Evolutionary conservation across 257 asterid species (phyloP), one percentile per base, ranked within the genome.

Genomic region (Forsythia suspensa): DNA sequence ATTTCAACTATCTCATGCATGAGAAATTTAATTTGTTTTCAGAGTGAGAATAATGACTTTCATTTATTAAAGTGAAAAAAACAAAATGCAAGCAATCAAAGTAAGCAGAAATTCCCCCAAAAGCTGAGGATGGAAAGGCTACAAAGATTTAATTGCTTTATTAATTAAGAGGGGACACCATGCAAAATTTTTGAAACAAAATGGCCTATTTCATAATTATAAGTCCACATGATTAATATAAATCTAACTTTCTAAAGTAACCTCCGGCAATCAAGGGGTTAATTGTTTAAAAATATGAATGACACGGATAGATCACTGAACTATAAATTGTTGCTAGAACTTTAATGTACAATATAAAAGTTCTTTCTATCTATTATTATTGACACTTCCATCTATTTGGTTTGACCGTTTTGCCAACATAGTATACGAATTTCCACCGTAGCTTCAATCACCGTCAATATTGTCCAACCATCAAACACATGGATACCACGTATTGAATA

Each of bases 111-210:
- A 0, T 73, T 72, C 34, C 15, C 40, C 37, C 65, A 11, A 79
- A 10, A 79, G 73, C 29, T 51, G 77, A 16, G 41, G 78, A 70
- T 46, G 44, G 70, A 79, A 79, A 77, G 38, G 75, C 80, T 78
- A 86, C 77, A 24, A 77, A 66, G 85, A 66, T 39, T 4, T 34
- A 69, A 37, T 77, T 80, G 70, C 82, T 83, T 83, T 55, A 55
- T 74, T 85, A 44, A 43, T 59, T 75, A 78, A 75, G 77, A 73
- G 85, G 85, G 85, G 81, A 81, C 87, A 81, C 76, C 66, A 75
- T 21, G 70, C 75, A 71, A 40, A 4, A 69, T 37, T 74, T 68
- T 74, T 41, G 75, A 76, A 73, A 75, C 29, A 63, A 65, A 78
- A 73, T 65, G 84, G 36, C 71, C 85, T 24, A 4, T 66, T 38